A percentile compares a stretch with the other conserved stretches of the same genome.
These are phyloP conservation scores for Citrus sinensis DNA, from an alignment of 345 rosid genomes.

Conservation along the genomic window DVS_A1.0 CM039167.1:5145501-5146000, in stretches of 20 bases:
- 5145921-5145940: not conserved
- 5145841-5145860: not conserved
- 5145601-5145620: conserved; percentile 99
- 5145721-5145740: not conserved
- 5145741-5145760: not conserved
- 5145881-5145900: not conserved
- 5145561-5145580: conserved; percentile 98
- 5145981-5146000: not conserved
- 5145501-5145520: not conserved
- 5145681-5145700: conserved; percentile 75
- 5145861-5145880: not conserved
- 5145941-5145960: not conserved
- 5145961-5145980: not conserved
- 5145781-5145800: not conserved
- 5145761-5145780: not conserved
- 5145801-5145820: not conserved
- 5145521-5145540: not conserved
- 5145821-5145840: not conserved
- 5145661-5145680: conserved; percentile 98
- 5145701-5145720: conserved; percentile 6
- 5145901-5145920: not conserved
- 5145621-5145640: conserved; percentile 99
- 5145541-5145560: not conserved
- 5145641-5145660: conserved; percentile 98
- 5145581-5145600: conserved; percentile 98